phyloP scores from a whole-genome alignment of 768 basidiomycete species.

The Boletellus emodensis region DNA sequence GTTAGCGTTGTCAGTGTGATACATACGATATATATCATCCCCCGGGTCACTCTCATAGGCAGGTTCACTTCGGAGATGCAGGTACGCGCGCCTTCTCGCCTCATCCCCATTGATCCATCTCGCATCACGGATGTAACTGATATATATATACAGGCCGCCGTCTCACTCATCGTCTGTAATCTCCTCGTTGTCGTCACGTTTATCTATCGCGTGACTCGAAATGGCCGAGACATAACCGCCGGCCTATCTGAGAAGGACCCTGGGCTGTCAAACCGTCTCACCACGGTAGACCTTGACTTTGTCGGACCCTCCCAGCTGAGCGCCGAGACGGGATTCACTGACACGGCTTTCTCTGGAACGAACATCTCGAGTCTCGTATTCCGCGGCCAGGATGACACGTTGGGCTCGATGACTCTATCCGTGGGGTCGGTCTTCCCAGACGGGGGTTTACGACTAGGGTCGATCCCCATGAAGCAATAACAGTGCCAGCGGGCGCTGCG shows the following conservation, averaged over 20 bases:
- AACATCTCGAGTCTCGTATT: background rate
- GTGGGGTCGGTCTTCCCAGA: too few relatives aligned
- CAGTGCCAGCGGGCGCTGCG: too few relatives aligned
- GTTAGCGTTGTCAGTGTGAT: constrained; percentile 44
- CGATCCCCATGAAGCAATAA: too few relatives aligned
- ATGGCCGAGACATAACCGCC: constrained; percentile 10
- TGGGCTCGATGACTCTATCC: too few relatives aligned
- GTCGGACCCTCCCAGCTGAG: constrained; percentile 1
- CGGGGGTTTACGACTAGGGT: too few relatives aligned
- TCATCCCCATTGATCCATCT: background rate
- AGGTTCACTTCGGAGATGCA: constrained; percentile 39
- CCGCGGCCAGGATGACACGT: background rate
- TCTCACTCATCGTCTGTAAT: constrained; percentile 41
- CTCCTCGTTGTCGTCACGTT: constrained; percentile 38
- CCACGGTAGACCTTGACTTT: constrained; percentile 24
- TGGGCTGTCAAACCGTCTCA: constrained; percentile 13
- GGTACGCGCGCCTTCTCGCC: constrained; percentile 23
- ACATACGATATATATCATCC: constrained; percentile 41
- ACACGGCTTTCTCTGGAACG: background rate
- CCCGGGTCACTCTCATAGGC: constrained; percentile 10
- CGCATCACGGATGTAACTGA: background rate
- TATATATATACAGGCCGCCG: constrained; percentile 22
- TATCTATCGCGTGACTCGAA: constrained; percentile 22
- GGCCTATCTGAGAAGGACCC: background rate
- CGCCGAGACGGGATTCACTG: background rate